phyloP scores from a whole-genome alignment of 768 basidiomycete species.

The Suillus subalutaceus region DNA sequence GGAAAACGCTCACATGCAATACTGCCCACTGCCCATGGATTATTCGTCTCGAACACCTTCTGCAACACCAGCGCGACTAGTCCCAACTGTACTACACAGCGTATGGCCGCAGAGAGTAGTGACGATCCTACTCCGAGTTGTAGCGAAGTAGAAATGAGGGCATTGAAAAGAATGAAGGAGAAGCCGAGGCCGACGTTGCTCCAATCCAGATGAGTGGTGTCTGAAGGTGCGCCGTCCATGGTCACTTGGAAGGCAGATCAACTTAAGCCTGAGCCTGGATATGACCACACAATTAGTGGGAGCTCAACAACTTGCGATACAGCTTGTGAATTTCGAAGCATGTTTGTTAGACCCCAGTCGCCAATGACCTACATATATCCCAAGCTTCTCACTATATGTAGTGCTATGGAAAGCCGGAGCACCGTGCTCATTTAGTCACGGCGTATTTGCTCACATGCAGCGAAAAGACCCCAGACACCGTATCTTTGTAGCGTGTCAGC shows the following conservation, averaged over 20 bases:
- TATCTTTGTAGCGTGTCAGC: no score
- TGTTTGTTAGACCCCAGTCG: background rate
- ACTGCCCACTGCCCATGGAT: slow-evolving; percentile 72
- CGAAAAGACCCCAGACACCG: no score
- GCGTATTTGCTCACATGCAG: no score
- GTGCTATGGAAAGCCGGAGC: no score
- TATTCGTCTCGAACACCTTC: slow-evolving; percentile 74
- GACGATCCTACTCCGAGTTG: slow-evolving; percentile 70
- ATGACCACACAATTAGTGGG: background rate
- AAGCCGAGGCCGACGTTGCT: slow-evolving; percentile 77
- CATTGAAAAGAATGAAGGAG: slow-evolving; percentile 75
- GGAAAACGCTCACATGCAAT: slow-evolving; percentile 62
- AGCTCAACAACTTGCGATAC: background rate
- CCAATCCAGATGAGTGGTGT: slow-evolving; percentile 53
- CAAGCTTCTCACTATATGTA: no score
- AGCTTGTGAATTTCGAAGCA: background rate
- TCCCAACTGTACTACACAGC: slow-evolving; percentile 80
- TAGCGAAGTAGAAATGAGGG: slow-evolving; percentile 62
- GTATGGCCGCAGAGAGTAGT: slow-evolving; percentile 66
- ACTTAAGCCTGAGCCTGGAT: background rate
- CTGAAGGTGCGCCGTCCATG: slow-evolving; percentile 35
- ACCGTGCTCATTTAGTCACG: no score
- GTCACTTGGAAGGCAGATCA: background rate
- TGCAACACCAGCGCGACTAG: slow-evolving; percentile 72
- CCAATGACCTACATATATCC: slow-evolving; percentile 2